Conservation (phyloP, 2,329 filamentous ascomycete species). For the Penicillium capsulatum region DNA sequence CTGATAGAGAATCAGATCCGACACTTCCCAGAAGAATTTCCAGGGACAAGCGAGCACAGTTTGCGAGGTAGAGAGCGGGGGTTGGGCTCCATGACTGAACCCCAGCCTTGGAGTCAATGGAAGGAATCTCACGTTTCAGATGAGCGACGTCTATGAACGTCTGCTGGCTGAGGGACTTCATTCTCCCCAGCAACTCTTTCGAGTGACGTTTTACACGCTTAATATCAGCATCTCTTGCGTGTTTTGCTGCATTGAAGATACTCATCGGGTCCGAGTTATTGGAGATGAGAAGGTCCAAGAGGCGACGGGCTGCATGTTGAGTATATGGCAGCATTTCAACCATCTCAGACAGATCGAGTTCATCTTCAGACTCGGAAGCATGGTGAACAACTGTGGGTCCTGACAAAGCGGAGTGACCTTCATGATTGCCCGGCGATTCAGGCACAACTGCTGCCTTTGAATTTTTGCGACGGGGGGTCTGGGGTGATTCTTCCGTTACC, state of each 20-base stretch:
- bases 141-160: constrained; percentile 37
- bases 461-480: constrained; percentile 7
- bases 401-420: constrained; percentile 32
- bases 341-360: constrained; percentile 35
- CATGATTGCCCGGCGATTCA: constrained; percentile 23
- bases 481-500: constrained; percentile 14
- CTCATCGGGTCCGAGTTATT: constrained; percentile 21
- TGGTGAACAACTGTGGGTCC: constrained; percentile 29
- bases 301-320: constrained; percentile 28
- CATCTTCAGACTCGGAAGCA: constrained; percentile 24
- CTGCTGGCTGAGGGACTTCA: constrained; percentile 26
- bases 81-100: constrained; percentile 32
- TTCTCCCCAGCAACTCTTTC: constrained; percentile 23
- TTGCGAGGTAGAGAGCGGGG: constrained; percentile 42
- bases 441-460: constrained; percentile 12
- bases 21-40: constrained; percentile 35
- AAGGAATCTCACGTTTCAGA: constrained; percentile 30
- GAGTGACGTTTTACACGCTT: constrained; percentile 25
- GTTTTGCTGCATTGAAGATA: constrained; percentile 28
- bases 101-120: constrained; percentile 16
- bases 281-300: constrained; percentile 38
- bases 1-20: constrained; percentile 13
- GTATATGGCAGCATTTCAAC: constrained; percentile 40
- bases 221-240: constrained; percentile 26
- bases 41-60: constrained; percentile 41